These are phyloP conservation scores for Sporothrix curviconia DNA, from an alignment of 2,329 filamentous ascomycete genomes.

Conservation along the genomic window DNA sequence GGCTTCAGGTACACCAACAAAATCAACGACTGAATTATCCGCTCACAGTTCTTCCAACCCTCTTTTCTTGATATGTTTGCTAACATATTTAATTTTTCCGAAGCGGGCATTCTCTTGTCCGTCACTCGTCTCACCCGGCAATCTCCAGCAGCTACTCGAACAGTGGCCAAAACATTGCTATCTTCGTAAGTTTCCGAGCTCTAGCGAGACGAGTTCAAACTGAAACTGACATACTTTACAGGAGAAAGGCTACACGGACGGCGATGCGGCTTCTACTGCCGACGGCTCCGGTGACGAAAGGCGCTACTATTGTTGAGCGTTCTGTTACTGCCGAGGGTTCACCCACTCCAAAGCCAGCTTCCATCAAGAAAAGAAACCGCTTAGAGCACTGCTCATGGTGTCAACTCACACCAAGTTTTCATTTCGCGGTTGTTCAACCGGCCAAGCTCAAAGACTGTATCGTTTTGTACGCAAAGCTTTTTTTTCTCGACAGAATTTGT, in stretches of 20 bases:
- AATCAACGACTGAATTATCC: not conserved
- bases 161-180: not conserved
- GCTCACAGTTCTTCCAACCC: not conserved
- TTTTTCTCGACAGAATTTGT: too few relatives aligned
- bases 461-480: too few relatives aligned
- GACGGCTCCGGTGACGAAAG: conserved; percentile 44
- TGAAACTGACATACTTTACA: conserved; percentile 6
- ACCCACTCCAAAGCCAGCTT: conserved; percentile 5
- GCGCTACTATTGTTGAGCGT: conserved; percentile 47
- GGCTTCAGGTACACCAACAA: conserved; percentile 21
- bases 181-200: not conserved
- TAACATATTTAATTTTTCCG: not conserved
- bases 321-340: conserved; percentile 29
- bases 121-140: conserved; percentile 2
- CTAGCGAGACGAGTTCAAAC: not conserved
- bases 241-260: conserved; percentile 36
- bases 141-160: not conserved
- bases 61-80: not conserved
- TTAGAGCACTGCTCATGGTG: not conserved
- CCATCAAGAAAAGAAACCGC: conserved; percentile 2
- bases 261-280: conserved; percentile 39
- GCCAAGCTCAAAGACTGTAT: too few relatives aligned
- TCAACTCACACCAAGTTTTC: too few relatives aligned
- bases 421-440: too few relatives aligned
- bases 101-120: not conserved